A percentile compares a stretch with the other conserved stretches of the same genome.
These are phyloP conservation scores for Mercurialis annua DNA, from an alignment of 345 rosid genomes.

Conservation along the genomic window DNA sequence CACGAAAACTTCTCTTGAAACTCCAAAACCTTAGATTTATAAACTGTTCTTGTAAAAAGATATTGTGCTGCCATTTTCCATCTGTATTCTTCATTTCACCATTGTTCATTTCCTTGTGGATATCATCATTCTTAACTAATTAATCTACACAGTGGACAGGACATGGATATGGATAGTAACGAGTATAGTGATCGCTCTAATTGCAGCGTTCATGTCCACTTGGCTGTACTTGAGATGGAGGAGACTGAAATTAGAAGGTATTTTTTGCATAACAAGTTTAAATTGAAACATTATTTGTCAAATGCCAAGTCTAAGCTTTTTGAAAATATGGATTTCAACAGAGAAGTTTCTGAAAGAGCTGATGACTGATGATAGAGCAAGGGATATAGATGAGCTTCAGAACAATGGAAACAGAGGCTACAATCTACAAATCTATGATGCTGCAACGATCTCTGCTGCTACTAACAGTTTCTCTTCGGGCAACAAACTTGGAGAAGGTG, in stretches of 20 bases:
- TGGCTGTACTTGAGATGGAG: conserved; percentile 12
- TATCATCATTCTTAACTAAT: no score
- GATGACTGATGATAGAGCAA: conserved; percentile 14
- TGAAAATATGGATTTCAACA: background rate
- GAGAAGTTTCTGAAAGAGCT: conserved; percentile 10
- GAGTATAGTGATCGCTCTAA: background rate
- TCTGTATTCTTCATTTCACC: no score
- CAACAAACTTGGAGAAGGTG: conserved; percentile 20
- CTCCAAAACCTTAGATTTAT: no score
- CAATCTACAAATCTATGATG: background rate
- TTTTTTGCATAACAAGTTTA: background rate
- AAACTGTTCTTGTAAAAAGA: no score
- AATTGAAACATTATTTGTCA: background rate
- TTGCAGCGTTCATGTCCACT: background rate
- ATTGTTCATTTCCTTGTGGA: no score
- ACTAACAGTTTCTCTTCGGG: conserved; percentile 9
- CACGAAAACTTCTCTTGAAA: no score
- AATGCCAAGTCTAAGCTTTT: background rate
- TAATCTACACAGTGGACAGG: background rate
- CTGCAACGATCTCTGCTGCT: conserved; percentile 10
- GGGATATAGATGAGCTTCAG: conserved; percentile 5
- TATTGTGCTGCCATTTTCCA: no score
- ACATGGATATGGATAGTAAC: conserved; percentile 16
- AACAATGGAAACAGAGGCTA: conserved; percentile 9
- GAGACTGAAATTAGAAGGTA: conserved; percentile 1